A percentile compares a stretch with the other conserved stretches of the same genome.
Conservation (phyloP, 306 rosid genomes). For the Vachellia pachyceras region DNA sequence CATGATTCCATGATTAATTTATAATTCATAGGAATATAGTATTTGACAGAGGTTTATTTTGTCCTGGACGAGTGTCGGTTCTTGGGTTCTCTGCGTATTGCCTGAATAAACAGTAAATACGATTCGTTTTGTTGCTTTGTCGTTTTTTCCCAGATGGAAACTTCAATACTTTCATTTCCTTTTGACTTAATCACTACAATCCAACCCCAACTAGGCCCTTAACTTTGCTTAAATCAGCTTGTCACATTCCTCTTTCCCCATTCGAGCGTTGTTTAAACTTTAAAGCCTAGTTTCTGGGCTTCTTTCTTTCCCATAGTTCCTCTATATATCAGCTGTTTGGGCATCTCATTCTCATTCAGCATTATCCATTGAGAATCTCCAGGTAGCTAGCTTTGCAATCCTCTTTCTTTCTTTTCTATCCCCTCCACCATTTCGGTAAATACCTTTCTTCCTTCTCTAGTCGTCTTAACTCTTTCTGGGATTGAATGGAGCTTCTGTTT, state of each 20-base stretch:
- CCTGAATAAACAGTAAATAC: neutral
- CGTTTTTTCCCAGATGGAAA: slow-evolving; percentile 3
- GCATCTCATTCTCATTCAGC: slow-evolving; percentile 10
- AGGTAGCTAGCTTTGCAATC: slow-evolving; percentile 1
- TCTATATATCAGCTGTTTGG: neutral
- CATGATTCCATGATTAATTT: neutral
- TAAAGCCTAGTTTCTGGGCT: neutral
- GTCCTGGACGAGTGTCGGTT: slow-evolving; percentile 60
- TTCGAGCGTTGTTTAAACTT: slow-evolving; percentile 21
- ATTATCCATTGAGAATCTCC: slow-evolving; percentile 39
- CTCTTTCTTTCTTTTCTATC: neutral
- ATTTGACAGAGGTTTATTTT: neutral
- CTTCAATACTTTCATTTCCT: slow-evolving; percentile 22
- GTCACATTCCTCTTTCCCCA: slow-evolving; percentile 20
- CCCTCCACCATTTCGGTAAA: neutral
- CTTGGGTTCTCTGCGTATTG: slow-evolving; percentile 44
- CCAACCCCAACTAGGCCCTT: neutral
- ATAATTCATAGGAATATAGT: neutral
- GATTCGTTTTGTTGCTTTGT: neutral
- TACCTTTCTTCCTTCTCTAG: neutral
- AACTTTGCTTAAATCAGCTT: slow-evolving; percentile 35
- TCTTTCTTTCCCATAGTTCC: slow-evolving; percentile 15
- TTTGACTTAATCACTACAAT: slow-evolving; percentile 3
- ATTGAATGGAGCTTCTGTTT: slow-evolving; percentile 33
- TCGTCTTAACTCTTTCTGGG: slow-evolving; percentile 28